Base-by-base conservation (phyloP, 1,284 basidiomycete genomes). In the Sporisorium scitamineum region DNA sequence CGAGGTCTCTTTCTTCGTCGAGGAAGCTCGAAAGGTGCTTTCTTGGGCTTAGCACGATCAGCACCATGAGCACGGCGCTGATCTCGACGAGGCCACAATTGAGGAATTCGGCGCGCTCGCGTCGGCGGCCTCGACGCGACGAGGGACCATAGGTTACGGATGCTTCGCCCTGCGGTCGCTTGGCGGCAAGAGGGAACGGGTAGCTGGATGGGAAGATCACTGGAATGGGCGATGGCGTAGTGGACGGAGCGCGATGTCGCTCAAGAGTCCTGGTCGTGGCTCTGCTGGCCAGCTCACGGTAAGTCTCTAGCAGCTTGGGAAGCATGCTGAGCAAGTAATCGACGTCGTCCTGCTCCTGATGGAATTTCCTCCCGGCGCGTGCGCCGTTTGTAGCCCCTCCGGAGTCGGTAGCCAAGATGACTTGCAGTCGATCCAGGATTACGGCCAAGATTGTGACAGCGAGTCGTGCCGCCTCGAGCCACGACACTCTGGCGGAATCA, bases 181-280 rank as follows among this genome's bases (percentile, higher is more conserved):
- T 89, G 0, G 93, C 89, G 11, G 95, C 85, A 4, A 97, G 88
- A 1, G 94, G 91, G 86, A 97, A 95, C 0, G 95, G 96, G 83
- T 97, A 95, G 1, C 94, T 92, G 66, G 94, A 92, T 0, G 95
- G 96, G 86, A 97, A 97, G 2, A 93, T 92, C 60, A 94, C 91
- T 0, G 95, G 94, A 4, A 91, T 86, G 3, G 88, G 82, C 29
- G 91, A 87, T 52, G 91, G 90, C 26, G 89, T 87, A 0, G 92
- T 90, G 0, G 90, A 82, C 0, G 81, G 81, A n/a, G 80, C 56
- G 48, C 90, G 89, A 47, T 90, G 90, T 37, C 90, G 90, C 79
- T 93, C 91, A 47, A 97, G 89, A 0, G 91, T 90, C 59, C 89
- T 89, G 48, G 89, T 88, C 14, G 91, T 93, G 0, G 88, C 89